Conservation (phyloP, 352 stramenopile genomes). For the Aphanomyces stellatus region DNA sequence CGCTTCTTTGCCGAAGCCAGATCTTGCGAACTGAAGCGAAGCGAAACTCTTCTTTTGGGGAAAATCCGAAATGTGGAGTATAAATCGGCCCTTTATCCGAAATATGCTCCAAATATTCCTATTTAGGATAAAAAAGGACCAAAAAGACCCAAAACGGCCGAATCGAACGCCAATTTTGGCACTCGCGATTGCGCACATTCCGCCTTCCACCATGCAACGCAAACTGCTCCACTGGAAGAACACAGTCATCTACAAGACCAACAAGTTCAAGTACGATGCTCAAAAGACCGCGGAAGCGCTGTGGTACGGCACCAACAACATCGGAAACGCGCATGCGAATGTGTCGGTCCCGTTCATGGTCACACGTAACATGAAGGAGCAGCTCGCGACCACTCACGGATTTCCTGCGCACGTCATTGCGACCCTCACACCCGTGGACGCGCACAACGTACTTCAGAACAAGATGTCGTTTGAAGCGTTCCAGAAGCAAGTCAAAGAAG, state of each 20-base stretch:
- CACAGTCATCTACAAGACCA: conserved; percentile 2
- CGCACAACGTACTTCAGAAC: not conserved
- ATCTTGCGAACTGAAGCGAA: conserved; percentile 1
- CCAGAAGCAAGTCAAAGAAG: not conserved
- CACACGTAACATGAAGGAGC: conserved; percentile 8
- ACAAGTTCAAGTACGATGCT: conserved; percentile 19
- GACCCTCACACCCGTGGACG: conserved; percentile 1
- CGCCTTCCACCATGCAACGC: not conserved
- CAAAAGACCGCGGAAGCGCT: conserved; percentile 15
- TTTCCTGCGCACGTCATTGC: conserved; percentile 3
- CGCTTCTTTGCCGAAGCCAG: not conserved
- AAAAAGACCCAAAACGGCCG: no score
- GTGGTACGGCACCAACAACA: conserved; percentile 17
- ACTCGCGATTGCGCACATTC: not conserved
- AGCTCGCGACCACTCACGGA: conserved; percentile 4
- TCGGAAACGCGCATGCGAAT: conserved; percentile 10
- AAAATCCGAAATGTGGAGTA: not conserved
- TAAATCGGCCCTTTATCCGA: not conserved
- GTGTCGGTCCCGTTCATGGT: conserved; percentile 19
- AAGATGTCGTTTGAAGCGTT: conserved; percentile 12
- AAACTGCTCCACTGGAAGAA: conserved; percentile 5
- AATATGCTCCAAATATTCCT: not conserved
- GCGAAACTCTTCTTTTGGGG: not conserved
- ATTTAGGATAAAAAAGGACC: not conserved
- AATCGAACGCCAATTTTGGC: no score